Percentiles rank a stretch among this genome's conserved stretches.
Conservation (phyloP, 176 grass and related monocot genomes). For the Poa pratensis region DNA sequence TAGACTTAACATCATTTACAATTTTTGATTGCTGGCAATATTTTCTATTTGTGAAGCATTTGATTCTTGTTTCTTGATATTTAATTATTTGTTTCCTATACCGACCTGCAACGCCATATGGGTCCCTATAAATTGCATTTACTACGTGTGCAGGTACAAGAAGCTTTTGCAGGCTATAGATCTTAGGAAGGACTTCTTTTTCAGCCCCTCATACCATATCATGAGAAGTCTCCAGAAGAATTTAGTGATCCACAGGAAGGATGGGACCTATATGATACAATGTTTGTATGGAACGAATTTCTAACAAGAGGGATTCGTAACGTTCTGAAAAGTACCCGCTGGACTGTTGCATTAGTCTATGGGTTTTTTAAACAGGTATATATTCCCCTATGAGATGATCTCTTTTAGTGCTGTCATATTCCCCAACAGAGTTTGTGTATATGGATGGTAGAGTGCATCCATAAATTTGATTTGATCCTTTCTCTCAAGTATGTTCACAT, state of each 20-base stretch:
- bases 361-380: conserved; percentile 97
- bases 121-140: conserved; percentile 25
- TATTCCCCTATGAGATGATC: conserved; percentile 20
- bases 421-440: conserved; percentile 5
- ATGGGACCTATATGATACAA: conserved; percentile 76
- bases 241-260: conserved; percentile 58
- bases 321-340: conserved; percentile 61
- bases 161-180: conserved; percentile 86
- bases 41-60: conserved; percentile 1
- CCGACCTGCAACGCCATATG: not conserved
- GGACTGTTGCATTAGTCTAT: conserved; percentile 92
- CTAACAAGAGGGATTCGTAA: conserved; percentile 67
- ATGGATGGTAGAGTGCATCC: conserved; percentile 26
- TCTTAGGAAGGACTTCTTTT: conserved; percentile 98
- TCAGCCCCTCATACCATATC: conserved; percentile 87
- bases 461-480: conserved; percentile 24
- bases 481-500: conserved; percentile 15
- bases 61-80: not conserved
- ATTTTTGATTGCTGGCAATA: not conserved
- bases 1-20: conserved; percentile 16
- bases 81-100: conserved; percentile 15
- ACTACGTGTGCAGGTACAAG: conserved; percentile 75
- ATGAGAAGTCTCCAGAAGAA: conserved; percentile 97
- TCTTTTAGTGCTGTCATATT: conserved; percentile 33
- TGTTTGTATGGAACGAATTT: conserved; percentile 99